Base-by-base conservation (phyloP, 768 basidiomycete species). In the Candolleomyces efflorescens region DNA sequence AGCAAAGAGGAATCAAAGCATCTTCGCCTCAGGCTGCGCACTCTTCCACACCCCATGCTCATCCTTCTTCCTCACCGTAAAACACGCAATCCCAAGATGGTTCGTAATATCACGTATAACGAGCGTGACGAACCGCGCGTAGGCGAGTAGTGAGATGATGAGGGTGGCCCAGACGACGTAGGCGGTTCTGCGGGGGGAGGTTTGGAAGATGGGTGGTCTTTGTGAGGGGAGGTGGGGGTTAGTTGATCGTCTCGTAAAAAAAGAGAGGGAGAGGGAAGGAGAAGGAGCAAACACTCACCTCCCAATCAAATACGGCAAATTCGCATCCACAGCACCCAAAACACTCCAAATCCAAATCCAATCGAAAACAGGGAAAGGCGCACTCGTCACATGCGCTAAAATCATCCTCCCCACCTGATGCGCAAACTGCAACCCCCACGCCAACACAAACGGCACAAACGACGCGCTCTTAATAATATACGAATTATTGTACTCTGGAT, bases 381-480 rank as follows among this genome's bases (percentile, higher is more conserved):
- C 76, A 61, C 84, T 85, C 53, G 95, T 94, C 26, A 97, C 85
- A 70, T 98, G 97, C 0, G 94, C 91, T 47, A 97, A 75, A 65
- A 98, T 98, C 79, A 98, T 90, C 62, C 88, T 77, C 11, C 93
- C 92, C 38, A 97, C 95, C 68, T 94, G 88, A 62, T 92, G 90
- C 26, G 90, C 88, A 62, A 92, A 92, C 70, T 91, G 89, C 53
- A 91, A 70, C n/a, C 94, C 96, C 94, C 95, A 98, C 18, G 90
- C 87, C 64, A 86, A 88, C 17, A 95, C 71, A 77, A 95, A 97
- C 3, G 94, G 93, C 11, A 98, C 73, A 67, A 98, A 87, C 23
- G 87, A 79, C 1, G 85, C 76, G 1, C 90, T 90, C 63, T 88
- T 77, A 41, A 97, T 76, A 69, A 96, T 84, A n/a, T 75, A 76